Base-by-base conservation (phyloP, 306 rosid species). In the Citrullus mucosospermus region DNA sequence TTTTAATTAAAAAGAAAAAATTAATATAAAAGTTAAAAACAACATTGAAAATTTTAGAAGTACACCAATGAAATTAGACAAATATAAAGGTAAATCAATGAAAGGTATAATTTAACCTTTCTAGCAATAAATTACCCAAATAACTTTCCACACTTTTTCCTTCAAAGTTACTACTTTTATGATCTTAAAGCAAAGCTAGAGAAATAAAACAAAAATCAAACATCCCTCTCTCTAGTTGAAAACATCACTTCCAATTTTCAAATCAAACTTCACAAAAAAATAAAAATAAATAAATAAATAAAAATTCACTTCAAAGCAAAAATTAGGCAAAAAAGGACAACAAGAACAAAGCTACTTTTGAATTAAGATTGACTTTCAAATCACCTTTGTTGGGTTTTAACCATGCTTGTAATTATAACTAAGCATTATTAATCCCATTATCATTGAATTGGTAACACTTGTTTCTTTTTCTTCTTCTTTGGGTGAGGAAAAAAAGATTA, bases 371-470 rank as follows among this genome's bases (percentile, higher is more conserved):
- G 61, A 73, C 61, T 73, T 50, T 73, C 16, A 73, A 30, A 73
- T 50, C 61, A 73, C 61, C 46, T 73, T 73, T 73, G 61, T 73
- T 73, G 77, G 77, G 77, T 25, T 51, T 73, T 73, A 73, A 51
- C 77, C 77, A 73, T 73, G 77, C 77, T 51, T 73, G 46, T 73
- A 73, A 73, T 73, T 58, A 73, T 73, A 50, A 51, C 77, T 73
- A 50, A 70, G 5, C 77, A 73, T 51, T 51, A 73, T 73, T 73
- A 73, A 72, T 28, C 43, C 43, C 20, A 50, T 50, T 16, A 15
- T 51, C 12, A 72, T 50, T 72, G 60, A 71, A 71, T 25, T 71
- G 12, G 51, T 30, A 71, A 73, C 46, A 8, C 3, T 73, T 8
- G 9, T 73, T 72, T 72, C 60, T 72, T 72, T 72, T 56, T 48